phyloP scores from a whole-genome alignment of 2,329 filamentous ascomycete species.

The Phoma herbarum region DNA sequence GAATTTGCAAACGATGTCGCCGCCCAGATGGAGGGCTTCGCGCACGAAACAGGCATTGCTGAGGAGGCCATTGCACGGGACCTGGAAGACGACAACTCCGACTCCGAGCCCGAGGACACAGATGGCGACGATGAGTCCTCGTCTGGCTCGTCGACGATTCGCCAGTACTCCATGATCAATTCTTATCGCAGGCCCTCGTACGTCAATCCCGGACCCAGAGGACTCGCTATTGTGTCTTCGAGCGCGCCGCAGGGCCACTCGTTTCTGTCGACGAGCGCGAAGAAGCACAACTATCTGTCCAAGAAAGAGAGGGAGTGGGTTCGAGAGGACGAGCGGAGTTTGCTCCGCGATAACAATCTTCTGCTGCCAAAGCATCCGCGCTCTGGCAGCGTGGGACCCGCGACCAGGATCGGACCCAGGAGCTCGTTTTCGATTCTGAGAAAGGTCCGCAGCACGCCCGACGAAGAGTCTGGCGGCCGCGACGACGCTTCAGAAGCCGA shows the following conservation, averaged over 20 bases:
- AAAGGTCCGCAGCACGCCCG: constrained; percentile 41
- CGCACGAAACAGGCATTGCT: constrained; percentile 46
- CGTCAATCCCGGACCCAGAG: constrained; percentile 75
- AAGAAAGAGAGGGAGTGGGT: constrained; percentile 63
- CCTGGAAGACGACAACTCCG: constrained; percentile 54
- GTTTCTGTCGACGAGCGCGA: constrained; percentile 31
- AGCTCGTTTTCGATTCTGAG: constrained; percentile 43
- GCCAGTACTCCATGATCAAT: constrained; percentile 62
- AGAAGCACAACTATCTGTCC: constrained; percentile 55
- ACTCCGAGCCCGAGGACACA: constrained; percentile 61
- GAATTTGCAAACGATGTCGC: constrained; percentile 37
- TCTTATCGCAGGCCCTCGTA: constrained; percentile 81
- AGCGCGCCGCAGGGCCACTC: constrained; percentile 52
- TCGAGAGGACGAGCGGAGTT: constrained; percentile 64
- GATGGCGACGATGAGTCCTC: constrained; percentile 60
- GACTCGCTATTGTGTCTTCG: constrained; percentile 73
- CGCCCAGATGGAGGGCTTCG: constrained; percentile 44
- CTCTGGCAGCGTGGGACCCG: constrained; percentile 42
- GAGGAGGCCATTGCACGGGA: constrained; percentile 52
- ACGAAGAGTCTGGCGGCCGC: constrained; percentile 42
- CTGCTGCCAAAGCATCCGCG: constrained; percentile 63
- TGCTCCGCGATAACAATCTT: constrained; percentile 68
- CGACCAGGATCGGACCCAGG: constrained; percentile 37
- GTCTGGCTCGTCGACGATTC: constrained; percentile 57
- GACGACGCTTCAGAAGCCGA: constrained; percentile 56